Evolutionary conservation across 164 flowering plant genomes (phyloP).

Genomic region (Kingdonia uniflora): DNA sequence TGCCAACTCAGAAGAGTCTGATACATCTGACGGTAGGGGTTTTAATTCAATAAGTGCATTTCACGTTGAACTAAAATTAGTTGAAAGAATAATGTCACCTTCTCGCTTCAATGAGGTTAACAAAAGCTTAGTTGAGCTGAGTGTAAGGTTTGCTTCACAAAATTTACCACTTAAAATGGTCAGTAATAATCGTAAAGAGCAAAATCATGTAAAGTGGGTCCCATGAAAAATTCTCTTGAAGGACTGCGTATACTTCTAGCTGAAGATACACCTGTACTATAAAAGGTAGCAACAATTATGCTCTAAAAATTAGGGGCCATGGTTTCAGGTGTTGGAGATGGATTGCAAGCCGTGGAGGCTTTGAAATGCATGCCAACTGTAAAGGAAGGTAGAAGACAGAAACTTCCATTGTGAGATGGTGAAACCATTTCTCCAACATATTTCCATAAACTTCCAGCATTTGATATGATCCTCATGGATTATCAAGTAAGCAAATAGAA

Average conservation of each 20-base stretch:
- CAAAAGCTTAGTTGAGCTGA: constrained; percentile 27
- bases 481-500: constrained; percentile 58
- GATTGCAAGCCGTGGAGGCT: constrained; percentile 84
- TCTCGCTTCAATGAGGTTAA: constrained; percentile 13
- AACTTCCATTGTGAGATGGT: constrained; percentile 14
- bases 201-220: constrained; percentile 12
- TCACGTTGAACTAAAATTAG: constrained; percentile 15
- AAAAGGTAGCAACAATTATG: constrained; percentile 90
- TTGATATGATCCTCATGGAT: constrained; percentile 91
- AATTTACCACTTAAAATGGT: constrained; percentile 9
- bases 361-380: constrained; percentile 27
- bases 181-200: constrained; percentile 15
- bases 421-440: constrained; percentile 21
- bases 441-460: constrained; percentile 21
- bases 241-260: constrained; percentile 80
- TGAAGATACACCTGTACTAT: constrained; percentile 90
- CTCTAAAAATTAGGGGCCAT: constrained; percentile 85
- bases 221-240: constrained; percentile 43
- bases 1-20: constrained; percentile 63
- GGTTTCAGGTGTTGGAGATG: constrained; percentile 79
- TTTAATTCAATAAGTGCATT: constrained; percentile 7
- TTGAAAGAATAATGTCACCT: constrained; percentile 13
- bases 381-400: constrained; percentile 20
- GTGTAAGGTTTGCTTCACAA: constrained; percentile 15
- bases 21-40: constrained; percentile 25